Evolutionary conservation across 352 stramenopile genomes (phyloP).

Genomic region (Globisporangium nagaii): DNA sequence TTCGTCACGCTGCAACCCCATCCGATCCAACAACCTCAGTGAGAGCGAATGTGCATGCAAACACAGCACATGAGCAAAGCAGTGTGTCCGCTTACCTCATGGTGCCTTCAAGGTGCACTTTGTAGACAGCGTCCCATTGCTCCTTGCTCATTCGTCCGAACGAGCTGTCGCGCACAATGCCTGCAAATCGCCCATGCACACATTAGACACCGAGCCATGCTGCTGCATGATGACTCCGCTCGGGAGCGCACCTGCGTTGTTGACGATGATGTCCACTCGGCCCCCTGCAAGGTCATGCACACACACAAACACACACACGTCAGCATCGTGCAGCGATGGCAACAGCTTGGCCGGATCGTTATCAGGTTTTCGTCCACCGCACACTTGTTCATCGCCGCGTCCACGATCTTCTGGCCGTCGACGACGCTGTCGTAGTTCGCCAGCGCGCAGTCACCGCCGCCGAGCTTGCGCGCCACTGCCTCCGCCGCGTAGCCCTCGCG

Average conservation of each 20-base stretch:
- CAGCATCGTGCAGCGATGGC: neutral
- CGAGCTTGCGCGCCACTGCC: constrained; percentile 49
- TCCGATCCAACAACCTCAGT: too few relatives aligned
- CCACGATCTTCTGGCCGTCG: constrained; percentile 69
- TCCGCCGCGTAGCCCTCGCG: constrained; percentile 41
- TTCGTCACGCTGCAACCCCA: constrained; percentile 65
- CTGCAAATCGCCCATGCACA: constrained; percentile 5
- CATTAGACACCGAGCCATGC: neutral
- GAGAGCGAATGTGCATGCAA: neutral
- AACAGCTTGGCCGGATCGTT: neutral
- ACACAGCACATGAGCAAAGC: neutral
- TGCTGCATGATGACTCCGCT: neutral
- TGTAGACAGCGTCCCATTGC: constrained; percentile 79
- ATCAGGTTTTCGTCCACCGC: too few relatives aligned
- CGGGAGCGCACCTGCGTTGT: constrained; percentile 84
- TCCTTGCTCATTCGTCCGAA: constrained; percentile 84
- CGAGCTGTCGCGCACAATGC: constrained; percentile 84
- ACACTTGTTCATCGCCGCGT: constrained; percentile 85
- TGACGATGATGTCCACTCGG: constrained; percentile 89
- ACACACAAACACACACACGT: neutral
- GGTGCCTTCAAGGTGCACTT: constrained; percentile 81
- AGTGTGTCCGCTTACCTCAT: constrained; percentile 34
- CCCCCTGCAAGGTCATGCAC: constrained; percentile 34
- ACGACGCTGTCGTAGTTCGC: constrained; percentile 76
- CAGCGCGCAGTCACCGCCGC: constrained; percentile 34